Evolutionary conservation across 2,329 filamentous ascomycete genomes (phyloP).

Genomic region (Falciphora oryzae): DNA sequence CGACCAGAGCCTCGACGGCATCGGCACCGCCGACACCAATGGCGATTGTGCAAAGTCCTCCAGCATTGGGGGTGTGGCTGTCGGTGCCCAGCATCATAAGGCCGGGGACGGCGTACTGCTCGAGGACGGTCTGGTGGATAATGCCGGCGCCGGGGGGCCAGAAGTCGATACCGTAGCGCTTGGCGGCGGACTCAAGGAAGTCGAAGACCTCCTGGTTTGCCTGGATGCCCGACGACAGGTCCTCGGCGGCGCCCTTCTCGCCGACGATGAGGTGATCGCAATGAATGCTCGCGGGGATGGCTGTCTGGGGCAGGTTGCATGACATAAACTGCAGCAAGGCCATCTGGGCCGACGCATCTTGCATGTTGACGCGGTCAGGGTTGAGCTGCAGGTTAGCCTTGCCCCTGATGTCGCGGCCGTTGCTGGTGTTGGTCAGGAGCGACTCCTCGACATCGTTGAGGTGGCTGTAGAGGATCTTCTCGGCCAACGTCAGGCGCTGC

Average conservation of each 20-base stretch:
- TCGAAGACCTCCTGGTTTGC: conserved; percentile 97
- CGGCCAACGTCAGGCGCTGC: conserved; percentile 73
- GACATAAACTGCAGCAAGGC: conserved; percentile 98
- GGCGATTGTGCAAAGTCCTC: conserved; percentile 85
- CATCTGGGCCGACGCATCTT: conserved; percentile 98
- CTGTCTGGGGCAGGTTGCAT: conserved; percentile 81
- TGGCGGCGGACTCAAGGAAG: conserved; percentile 87
- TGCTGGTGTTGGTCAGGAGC: conserved; percentile 73
- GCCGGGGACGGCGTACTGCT: conserved; percentile 96
- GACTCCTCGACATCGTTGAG: conserved; percentile 85
- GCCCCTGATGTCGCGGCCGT: conserved; percentile 78
- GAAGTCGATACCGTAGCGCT: conserved; percentile 91
- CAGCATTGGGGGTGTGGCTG: conserved; percentile 96
- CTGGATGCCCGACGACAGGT: conserved; percentile 78
- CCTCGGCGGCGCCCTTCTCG: conserved; percentile 79
- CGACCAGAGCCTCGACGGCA: conserved; percentile 92
- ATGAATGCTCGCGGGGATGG: conserved; percentile 94
- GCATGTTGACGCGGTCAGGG: conserved; percentile 97
- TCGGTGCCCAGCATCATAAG: conserved; percentile 99
- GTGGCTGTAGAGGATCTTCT: conserved; percentile 98
- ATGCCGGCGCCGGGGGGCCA: conserved; percentile 93
- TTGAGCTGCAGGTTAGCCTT: conserved; percentile 93
- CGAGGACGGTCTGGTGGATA: conserved; percentile 94
- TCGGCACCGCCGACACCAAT: conserved; percentile 97
- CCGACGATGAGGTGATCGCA: conserved; percentile 99